Evolutionary conservation across 2,329 filamentous ascomycete genomes (phyloP).

Genomic region (Alternaria longipes): DNA sequence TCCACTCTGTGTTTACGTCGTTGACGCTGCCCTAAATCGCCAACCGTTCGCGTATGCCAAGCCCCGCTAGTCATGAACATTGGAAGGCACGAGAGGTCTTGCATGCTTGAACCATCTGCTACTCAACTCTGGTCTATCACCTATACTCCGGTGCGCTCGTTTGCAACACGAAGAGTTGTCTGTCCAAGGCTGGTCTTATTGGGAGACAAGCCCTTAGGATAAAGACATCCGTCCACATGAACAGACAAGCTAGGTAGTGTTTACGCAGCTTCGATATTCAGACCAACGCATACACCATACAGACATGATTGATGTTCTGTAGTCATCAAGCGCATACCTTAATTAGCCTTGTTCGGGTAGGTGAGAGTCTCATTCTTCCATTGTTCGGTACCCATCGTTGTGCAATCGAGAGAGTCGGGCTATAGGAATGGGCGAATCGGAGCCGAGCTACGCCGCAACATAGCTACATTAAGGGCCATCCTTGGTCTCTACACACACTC

Average conservation of each 20-base stretch:
- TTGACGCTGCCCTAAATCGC: slow-evolving; percentile 27
- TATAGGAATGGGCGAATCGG: slow-evolving; percentile 19
- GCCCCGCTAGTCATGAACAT: slow-evolving; percentile 19
- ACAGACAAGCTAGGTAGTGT: not conserved
- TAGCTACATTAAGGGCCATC: not conserved
- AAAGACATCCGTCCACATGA: not conserved
- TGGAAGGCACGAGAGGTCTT: not conserved
- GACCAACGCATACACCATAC: not conserved
- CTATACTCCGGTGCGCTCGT: not conserved
- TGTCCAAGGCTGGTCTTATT: not conserved
- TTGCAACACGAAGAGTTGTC: not conserved
- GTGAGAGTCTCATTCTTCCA: not conserved
- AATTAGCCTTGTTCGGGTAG: too few species aligned
- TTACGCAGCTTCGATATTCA: not conserved
- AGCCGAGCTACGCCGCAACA: slow-evolving; percentile 19
- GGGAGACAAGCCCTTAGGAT: not conserved
- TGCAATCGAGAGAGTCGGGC: not conserved
- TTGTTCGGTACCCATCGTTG: not conserved
- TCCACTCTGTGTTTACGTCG: slow-evolving; percentile 26
- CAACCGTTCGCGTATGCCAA: slow-evolving; percentile 24
- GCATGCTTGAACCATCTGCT: not conserved
- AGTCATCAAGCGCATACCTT: not conserved
- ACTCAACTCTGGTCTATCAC: not conserved
- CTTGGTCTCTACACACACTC: slow-evolving; percentile 56
- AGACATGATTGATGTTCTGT: not conserved